These are phyloP conservation scores for Aureobasidium mangrovei DNA, from an alignment of 2,329 filamentous ascomycete species.

Conservation along the genomic window DNA sequence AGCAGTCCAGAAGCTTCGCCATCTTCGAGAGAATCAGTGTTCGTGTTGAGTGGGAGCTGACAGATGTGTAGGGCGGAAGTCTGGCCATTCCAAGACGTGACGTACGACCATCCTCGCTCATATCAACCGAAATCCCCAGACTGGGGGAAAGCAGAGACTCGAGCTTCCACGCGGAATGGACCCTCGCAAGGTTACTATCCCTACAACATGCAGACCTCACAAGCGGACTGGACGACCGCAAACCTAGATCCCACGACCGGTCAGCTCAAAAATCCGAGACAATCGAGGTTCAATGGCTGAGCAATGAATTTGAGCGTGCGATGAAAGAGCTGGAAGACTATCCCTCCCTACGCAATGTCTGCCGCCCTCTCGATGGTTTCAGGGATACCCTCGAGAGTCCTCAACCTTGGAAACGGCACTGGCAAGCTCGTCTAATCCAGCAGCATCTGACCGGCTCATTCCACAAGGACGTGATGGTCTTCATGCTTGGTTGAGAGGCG, in stretches of 20 bases:
- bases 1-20: not conserved
- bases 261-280: not conserved
- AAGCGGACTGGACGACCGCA: not conserved
- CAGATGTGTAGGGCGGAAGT: not conserved
- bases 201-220: not conserved
- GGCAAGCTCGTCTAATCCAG: too few relatives aligned
- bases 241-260: not conserved
- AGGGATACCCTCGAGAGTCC: too few relatives aligned
- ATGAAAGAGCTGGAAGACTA: not conserved
- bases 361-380: not conserved
- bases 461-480: too few relatives aligned
- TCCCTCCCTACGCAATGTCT: not conserved
- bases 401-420: too few relatives aligned
- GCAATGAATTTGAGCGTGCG: not conserved
- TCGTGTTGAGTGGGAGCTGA: not conserved
- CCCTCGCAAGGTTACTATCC: not conserved
- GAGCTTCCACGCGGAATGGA: not conserved
- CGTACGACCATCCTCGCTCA: not conserved
- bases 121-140: not conserved
- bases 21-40: not conserved
- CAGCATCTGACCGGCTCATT: too few relatives aligned
- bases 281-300: not conserved
- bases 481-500: too few relatives aligned
- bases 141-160: not conserved
- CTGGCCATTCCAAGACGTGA: slow-evolving; percentile 1